Evolutionary conservation across 2,329 filamentous ascomycete species (phyloP), one percentile per base, ranked within the genome.

Genomic region (Penicillium digitatum): DNA sequence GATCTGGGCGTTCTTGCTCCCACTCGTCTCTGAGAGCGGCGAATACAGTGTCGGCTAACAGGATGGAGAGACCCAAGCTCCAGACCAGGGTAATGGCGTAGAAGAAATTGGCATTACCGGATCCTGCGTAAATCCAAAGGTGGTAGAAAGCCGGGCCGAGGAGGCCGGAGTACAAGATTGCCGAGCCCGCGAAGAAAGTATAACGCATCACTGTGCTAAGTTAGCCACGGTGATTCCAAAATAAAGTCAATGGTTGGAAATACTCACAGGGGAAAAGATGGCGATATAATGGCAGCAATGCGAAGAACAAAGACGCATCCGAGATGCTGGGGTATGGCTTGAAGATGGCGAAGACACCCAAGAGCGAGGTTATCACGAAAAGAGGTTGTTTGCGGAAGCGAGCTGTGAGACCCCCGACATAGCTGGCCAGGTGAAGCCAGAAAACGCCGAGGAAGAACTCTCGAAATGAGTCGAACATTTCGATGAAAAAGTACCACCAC

Each of bases 401-500:
- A 52, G 96, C 82, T 12, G 87, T 90, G 39, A 99, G 78, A 0
- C 90, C 93, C 16, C 88, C 88, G 34, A 95, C 89, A 74, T 99
- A 99, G 37, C 89, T 88, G 0, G 88, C 85, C 55, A 97, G 84
- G 70, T 99, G 94, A 57, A 99, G 82, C 91, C 95, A 97, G 77
- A 99, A 99, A 46, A 99, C 92, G 52, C 89, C 94, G 3, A 99
- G 83, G 80, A 97, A 99, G 80, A 99, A 99, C 64, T 88, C 87
- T 37, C 94, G 84, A 81, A 99, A 99, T 1, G 92, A 93, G 75
- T 99, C 94, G 72, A 99, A 99, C 86, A 99, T 99, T 71, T 99
- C 93, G 63, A 95, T 95, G 71, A 99, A 97, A 76, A 99, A 99
- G 75, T 99, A 99, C 94, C 94, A 99, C 94, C 94, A 99, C 1